These are phyloP conservation scores for Begonia fuchsioides DNA, from an alignment of 306 rosid genomes.

Conservation along the genomic window DNA sequence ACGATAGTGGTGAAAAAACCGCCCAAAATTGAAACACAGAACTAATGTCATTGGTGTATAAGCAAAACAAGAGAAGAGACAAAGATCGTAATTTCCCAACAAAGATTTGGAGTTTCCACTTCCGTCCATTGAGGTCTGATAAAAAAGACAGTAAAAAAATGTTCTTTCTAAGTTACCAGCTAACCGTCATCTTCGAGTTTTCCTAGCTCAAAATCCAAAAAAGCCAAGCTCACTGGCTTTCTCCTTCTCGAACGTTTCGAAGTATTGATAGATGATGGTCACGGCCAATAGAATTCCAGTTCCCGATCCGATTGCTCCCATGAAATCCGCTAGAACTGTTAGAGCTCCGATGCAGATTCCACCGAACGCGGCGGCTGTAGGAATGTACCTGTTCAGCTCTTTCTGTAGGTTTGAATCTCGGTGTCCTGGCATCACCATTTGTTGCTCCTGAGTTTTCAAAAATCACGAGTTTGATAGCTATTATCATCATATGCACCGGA, in stretches of 20 bases:
- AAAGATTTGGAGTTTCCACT: too few species aligned
- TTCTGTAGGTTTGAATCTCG: slow-evolving; percentile 76
- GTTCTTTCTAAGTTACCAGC: too few species aligned
- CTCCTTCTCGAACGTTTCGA: slow-evolving; percentile 81
- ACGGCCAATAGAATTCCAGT: slow-evolving; percentile 78
- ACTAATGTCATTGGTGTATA: too few species aligned
- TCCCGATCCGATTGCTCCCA: slow-evolving; percentile 89
- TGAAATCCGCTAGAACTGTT: slow-evolving; percentile 77
- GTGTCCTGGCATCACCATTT: slow-evolving; percentile 95
- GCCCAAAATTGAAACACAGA: too few species aligned
- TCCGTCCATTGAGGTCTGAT: too few species aligned
- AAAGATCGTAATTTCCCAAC: too few species aligned
- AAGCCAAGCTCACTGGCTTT: slow-evolving; percentile 82
- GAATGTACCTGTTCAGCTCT: slow-evolving; percentile 66
- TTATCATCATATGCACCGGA: too few species aligned
- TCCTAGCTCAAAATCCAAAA: slow-evolving; percentile 63
- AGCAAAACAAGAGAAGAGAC: too few species aligned
- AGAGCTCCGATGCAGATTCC: slow-evolving; percentile 80
- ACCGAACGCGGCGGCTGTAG: slow-evolving; percentile 84
- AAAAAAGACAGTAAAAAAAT: too few species aligned
- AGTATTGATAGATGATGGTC: slow-evolving; percentile 76
- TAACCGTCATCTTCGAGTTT: too few species aligned
- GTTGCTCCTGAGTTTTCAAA: slow-evolving; percentile 72
- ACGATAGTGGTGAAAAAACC: too few species aligned
- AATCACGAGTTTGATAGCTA: too few species aligned